These are phyloP conservation scores for Daucus carota DNA, from an alignment of 129 eudicot species.

Conservation along the genomic window DH1_v3.0 NC_030383.2:10704501-10705000, in stretches of 20 bases:
- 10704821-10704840: too few relatives aligned
- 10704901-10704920: too few relatives aligned
- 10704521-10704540: constrained; percentile 16
- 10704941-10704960: not conserved
- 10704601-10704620: not conserved
- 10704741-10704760: not conserved
- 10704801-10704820: too few relatives aligned
- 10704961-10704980: not conserved
- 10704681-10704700: not conserved
- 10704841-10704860: too few relatives aligned
- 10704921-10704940: not conserved
- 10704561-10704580: constrained; percentile 18
- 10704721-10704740: not conserved
- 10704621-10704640: not conserved
- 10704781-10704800: too few relatives aligned
- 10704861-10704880: not conserved
- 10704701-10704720: not conserved
- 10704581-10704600: constrained; percentile 9
- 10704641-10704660: not conserved
- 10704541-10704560: constrained; percentile 15
- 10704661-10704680: not conserved
- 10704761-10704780: not conserved
- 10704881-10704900: not conserved
- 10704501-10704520: constrained; percentile 16
- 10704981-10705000: not conserved